Evolutionary conservation across 2,329 filamentous ascomycete genomes (phyloP).

Genomic region (Ambrosiella cleistominuta): DNA sequence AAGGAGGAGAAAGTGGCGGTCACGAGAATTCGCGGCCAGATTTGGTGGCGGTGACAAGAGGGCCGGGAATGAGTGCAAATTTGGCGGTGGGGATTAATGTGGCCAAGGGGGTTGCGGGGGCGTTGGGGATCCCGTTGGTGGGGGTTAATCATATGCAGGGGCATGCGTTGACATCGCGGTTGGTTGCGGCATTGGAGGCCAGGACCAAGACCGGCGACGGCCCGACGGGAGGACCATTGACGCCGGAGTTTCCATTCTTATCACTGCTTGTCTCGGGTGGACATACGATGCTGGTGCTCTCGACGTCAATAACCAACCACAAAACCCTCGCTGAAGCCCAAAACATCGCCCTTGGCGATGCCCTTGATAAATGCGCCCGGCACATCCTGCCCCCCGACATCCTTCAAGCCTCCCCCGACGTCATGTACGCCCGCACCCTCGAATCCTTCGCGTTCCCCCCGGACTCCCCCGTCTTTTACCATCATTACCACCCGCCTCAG

Average conservation of each 20-base stretch:
- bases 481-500: slow-evolving; percentile 38
- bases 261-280: slow-evolving; percentile 82
- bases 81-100: slow-evolving; percentile 62
- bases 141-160: slow-evolving; percentile 97
- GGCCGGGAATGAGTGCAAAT: slow-evolving; percentile 73
- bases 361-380: slow-evolving; percentile 74
- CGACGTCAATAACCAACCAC: slow-evolving; percentile 50
- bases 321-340: slow-evolving; percentile 50
- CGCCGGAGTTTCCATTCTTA: slow-evolving; percentile 55
- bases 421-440: slow-evolving; percentile 66
- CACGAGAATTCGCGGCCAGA: slow-evolving; percentile 35
- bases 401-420: slow-evolving; percentile 36
- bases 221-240: neutral
- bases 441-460: slow-evolving; percentile 61
- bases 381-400: slow-evolving; percentile 48
- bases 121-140: slow-evolving; percentile 66
- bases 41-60: slow-evolving; percentile 76
- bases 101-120: slow-evolving; percentile 72
- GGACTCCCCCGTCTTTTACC: slow-evolving; percentile 15
- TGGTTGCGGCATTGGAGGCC: slow-evolving; percentile 43
- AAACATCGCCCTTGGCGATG: slow-evolving; percentile 82
- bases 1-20: slow-evolving; percentile 19
- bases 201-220: neutral
- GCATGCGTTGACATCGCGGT: slow-evolving; percentile 72
- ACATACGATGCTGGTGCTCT: slow-evolving; percentile 74